phyloP scores from a whole-genome alignment of 176 grass and related monocot species.

The Carex cristatella region DNA sequence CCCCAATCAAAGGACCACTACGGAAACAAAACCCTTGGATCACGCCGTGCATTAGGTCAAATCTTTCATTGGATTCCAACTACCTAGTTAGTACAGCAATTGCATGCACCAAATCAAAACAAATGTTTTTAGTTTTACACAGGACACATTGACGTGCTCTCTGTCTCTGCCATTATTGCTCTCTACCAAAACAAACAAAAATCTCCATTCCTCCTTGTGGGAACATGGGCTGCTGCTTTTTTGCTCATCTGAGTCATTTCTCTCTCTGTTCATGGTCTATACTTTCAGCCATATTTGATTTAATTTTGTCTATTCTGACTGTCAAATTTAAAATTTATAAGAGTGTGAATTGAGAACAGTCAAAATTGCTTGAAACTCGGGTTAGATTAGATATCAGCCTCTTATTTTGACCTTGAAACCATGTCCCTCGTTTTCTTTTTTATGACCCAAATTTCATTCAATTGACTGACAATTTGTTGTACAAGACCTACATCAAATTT shows the following conservation, averaged over 20 bases:
- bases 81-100: background rate
- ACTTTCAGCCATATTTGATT: background rate
- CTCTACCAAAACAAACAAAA: constrained; percentile 11
- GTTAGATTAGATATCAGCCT: background rate
- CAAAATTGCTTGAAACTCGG: background rate
- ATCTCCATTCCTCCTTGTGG: constrained; percentile 6
- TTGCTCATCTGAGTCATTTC: background rate
- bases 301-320: background rate
- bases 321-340: background rate
- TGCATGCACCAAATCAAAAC: constrained; percentile 10
- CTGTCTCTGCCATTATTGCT: background rate
- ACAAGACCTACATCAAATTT: no score
- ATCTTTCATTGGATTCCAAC: constrained; percentile 26
- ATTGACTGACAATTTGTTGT: background rate
- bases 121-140: background rate
- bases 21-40: background rate
- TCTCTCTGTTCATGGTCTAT: background rate
- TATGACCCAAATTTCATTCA: background rate
- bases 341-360: background rate
- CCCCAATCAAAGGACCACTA: constrained; percentile 3
- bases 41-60: constrained; percentile 16
- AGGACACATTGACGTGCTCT: background rate
- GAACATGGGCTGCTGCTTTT: background rate
- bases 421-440: background rate
- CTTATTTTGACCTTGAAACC: background rate